These are phyloP conservation scores for Marvania coccoides DNA, from an alignment of 139 green algal species.

Conservation along the genomic window DNA sequence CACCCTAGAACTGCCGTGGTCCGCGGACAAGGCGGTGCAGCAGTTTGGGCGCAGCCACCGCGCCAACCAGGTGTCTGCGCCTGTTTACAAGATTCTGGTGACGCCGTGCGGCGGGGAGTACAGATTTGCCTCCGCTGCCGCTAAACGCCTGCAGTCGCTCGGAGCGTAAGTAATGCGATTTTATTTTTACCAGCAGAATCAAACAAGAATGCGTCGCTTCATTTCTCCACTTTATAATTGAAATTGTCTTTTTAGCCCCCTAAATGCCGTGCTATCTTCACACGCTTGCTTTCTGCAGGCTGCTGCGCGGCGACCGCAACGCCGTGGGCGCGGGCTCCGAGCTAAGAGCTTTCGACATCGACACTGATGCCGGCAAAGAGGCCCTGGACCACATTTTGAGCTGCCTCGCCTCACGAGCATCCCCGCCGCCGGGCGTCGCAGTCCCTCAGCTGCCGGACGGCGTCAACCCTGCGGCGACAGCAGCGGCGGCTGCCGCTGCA, in stretches of 20 bases:
- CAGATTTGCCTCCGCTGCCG: slow-evolving; percentile 76
- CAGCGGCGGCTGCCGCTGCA: not conserved
- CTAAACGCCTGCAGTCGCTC: slow-evolving; percentile 71
- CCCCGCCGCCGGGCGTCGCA: not conserved
- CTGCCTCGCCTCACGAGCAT: too few species aligned
- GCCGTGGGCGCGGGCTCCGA: slow-evolving; percentile 25
- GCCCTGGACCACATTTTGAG: not conserved
- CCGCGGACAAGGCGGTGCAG: slow-evolving; percentile 86
- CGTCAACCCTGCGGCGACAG: not conserved
- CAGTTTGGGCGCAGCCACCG: slow-evolving; percentile 68
- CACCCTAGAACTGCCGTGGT: slow-evolving; percentile 88
- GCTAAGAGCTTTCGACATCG: slow-evolving; percentile 26
- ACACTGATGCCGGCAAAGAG: not conserved
- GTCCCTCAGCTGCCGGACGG: not conserved
- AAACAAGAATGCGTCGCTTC: too few species aligned
- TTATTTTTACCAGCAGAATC: too few species aligned
- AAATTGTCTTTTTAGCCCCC: too few species aligned
- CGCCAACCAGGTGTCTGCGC: slow-evolving; percentile 30
- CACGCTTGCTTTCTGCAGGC: too few species aligned
- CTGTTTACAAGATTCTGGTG: slow-evolving; percentile 59
- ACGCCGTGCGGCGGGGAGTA: slow-evolving; percentile 76
- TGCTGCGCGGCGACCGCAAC: slow-evolving; percentile 30
- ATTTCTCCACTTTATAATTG: too few species aligned
- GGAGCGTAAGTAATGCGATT: too few species aligned
- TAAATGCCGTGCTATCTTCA: too few species aligned